Percentiles rank a stretch among this genome's conserved stretches.
Conservation (phyloP, 1,139 yeast species). For the Pichia sp. region DNA sequence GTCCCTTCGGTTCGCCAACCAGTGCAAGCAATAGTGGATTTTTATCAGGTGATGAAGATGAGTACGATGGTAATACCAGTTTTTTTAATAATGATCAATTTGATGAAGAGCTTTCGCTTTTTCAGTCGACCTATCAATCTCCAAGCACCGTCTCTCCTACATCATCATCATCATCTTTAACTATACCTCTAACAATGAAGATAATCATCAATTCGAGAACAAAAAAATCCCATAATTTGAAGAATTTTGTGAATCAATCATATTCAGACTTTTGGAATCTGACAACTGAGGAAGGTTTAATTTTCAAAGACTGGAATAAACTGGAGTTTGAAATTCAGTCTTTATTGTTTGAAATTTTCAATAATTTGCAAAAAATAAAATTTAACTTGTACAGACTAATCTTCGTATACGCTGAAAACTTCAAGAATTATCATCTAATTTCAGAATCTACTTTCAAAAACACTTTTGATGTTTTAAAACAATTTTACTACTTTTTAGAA, state of each 20-base stretch:
- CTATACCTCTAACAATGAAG: conserved; percentile 17
- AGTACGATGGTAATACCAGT: no score
- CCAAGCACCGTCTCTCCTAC: not conserved
- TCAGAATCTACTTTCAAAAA: conserved; percentile 19
- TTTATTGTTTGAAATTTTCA: conserved; percentile 16
- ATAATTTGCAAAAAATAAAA: conserved; percentile 12
- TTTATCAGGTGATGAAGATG: no score
- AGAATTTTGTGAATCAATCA: conserved; percentile 16
- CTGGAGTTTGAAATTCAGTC: conserved; percentile 23
- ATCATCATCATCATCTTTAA: not conserved
- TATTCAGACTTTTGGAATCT: conserved; percentile 24
- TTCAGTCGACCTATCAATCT: not conserved
- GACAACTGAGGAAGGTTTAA: conserved; percentile 16
- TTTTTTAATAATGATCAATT: no score
- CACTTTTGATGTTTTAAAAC: conserved; percentile 20
- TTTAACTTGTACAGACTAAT: conserved; percentile 54
- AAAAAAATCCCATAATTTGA: conserved; percentile 15
- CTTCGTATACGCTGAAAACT: conserved; percentile 25
- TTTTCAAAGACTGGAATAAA: conserved; percentile 18
- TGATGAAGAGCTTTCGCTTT: no score
- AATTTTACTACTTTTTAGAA: conserved; percentile 20
- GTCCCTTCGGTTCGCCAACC: no score
- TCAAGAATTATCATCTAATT: conserved; percentile 13
- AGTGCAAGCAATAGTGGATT: no score
- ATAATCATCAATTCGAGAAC: conserved; percentile 23